Conservation (phyloP, 139 green algal genomes). For the Chlamydomonas asymmetrica region DNA sequence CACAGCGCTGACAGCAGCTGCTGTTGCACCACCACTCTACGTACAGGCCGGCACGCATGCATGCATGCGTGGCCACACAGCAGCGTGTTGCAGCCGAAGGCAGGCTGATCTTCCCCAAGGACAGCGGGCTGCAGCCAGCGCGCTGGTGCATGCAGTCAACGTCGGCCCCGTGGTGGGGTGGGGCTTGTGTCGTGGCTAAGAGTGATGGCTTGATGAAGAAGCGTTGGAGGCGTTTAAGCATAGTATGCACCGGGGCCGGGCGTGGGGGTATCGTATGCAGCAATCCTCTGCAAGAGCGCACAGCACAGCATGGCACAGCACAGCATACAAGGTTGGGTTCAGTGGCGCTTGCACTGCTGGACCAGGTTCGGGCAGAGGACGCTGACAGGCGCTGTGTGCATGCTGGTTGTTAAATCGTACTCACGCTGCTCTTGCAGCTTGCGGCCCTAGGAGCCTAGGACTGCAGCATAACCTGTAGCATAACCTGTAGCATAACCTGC, state of each 20-base stretch:
- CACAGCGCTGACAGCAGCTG: too few species aligned
- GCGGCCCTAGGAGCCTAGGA: neutral
- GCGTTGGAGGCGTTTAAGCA: slow-evolving; percentile 12
- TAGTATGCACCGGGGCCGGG: slow-evolving; percentile 50
- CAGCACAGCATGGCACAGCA: neutral
- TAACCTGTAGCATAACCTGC: too few species aligned
- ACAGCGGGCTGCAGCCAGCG: neutral
- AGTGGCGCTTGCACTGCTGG: neutral
- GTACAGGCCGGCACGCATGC: too few species aligned
- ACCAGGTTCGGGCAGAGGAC: neutral
- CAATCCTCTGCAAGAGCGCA: slow-evolving; percentile 8
- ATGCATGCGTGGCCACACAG: too few species aligned
- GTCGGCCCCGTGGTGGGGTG: neutral
- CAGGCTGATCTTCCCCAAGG: neutral
- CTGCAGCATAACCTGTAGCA: too few species aligned
- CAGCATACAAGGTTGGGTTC: neutral
- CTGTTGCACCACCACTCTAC: too few species aligned
- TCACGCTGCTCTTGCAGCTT: neutral
- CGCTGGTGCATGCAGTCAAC: neutral
- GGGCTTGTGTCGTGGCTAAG: neutral
- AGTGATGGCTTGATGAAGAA: neutral
- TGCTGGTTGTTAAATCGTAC: neutral
- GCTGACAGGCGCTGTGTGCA: neutral
- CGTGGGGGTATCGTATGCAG: slow-evolving; percentile 21
- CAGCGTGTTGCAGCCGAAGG: neutral